Evolutionary conservation across 441 rosid genomes (phyloP).

Genomic region (Melastoma candidum): DNA sequence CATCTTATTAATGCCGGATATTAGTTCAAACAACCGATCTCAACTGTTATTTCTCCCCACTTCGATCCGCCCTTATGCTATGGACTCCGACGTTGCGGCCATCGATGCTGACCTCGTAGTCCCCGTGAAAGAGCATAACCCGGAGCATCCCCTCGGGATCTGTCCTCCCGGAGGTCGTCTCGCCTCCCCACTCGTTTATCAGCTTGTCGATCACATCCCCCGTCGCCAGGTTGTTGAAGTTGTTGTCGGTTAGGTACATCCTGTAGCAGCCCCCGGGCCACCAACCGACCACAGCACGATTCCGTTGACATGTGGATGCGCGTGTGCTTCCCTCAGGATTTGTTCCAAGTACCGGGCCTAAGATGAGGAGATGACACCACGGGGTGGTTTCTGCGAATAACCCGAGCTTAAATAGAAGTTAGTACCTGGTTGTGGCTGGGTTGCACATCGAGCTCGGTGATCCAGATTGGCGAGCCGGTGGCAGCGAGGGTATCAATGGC

Average conservation of each 20-base stretch:
- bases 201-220: slow-evolving; percentile 71
- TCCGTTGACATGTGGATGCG: slow-evolving; percentile 61
- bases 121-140: slow-evolving; percentile 45
- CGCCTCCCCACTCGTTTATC: slow-evolving; percentile 38
- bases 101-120: slow-evolving; percentile 20
- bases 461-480: slow-evolving; percentile 57
- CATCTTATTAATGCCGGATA: too few relatives aligned
- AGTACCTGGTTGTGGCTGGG: slow-evolving; percentile 29
- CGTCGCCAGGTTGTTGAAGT: slow-evolving; percentile 36
- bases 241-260: slow-evolving; percentile 39
- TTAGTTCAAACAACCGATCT: too few relatives aligned
- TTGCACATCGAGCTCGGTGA: slow-evolving; percentile 63
- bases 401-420: neutral
- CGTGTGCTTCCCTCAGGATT: slow-evolving; percentile 53
- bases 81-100: too few relatives aligned
- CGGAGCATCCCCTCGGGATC: slow-evolving; percentile 25
- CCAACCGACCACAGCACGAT: slow-evolving; percentile 55
- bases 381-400: neutral
- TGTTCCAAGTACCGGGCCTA: slow-evolving; percentile 31
- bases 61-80: too few relatives aligned
- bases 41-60: too few relatives aligned
- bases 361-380: too few relatives aligned
- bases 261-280: slow-evolving; percentile 40
- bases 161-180: slow-evolving; percentile 16
- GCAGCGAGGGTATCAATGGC: slow-evolving; percentile 51